Evolutionary conservation across 208 protist species (phyloP), one percentile per base, ranked within the genome.

Genomic region (Strigomonas culicis): DNA sequence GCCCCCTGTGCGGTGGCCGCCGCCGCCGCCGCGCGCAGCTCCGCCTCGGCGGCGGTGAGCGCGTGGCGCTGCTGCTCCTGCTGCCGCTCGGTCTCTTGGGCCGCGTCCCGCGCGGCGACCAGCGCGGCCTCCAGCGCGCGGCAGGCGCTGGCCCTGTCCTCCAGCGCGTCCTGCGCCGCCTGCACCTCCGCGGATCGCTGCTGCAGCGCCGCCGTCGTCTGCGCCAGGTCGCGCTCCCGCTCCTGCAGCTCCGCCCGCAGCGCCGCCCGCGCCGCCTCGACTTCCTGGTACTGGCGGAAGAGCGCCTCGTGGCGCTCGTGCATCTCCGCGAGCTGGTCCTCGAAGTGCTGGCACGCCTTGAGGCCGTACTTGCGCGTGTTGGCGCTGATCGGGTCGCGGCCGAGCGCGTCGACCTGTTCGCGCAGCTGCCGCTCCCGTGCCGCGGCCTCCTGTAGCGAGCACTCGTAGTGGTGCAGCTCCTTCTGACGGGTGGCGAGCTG

Each of bases 331-430:
- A 94, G 25, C 30, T 82, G 80, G 7, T 58, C 76, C 30, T 88
- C 77, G 41, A 92, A 92, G 59, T 22, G 66, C 24, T 44, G 46
- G 46, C 75, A 86, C 30, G 80, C 75, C 13, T 69, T 51, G 19
- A 94, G 71, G n/a, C 88, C 88, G 72, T 91, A 91, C 25, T 73
- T 72, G 21, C 84, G 79, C n/a, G 80, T 85, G 8, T 52, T 68
- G 25, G 60, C 77, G 46, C 88, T 94, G 32, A 94, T 66, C 7
- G 88, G 88, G 64, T 94, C 81, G 39, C 57, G 58, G 44, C 72
- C 78, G 70, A 94, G 68, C 30, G 73, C 52, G 21, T 82, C 78
- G n/a, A 94, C 62, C 68, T 88, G 75, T 1, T 44, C 51, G 22
- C 84, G 78, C 32, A 94, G 70, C 17, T 82, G 59, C 17, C 22